Base-by-base conservation (phyloP, 345 rosid species). In the Cardiospermum halicacabum region DNA sequence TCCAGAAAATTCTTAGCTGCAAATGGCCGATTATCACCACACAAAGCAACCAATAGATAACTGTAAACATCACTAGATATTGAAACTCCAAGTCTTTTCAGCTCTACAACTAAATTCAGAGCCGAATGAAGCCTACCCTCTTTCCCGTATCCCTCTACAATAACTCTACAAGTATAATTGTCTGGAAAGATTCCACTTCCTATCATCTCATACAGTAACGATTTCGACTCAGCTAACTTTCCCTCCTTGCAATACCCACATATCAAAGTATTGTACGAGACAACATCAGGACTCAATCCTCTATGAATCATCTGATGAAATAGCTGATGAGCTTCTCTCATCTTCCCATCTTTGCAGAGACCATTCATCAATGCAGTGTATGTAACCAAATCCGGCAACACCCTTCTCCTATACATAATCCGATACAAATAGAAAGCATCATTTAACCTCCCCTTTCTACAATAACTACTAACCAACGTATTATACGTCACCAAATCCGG, bases 401-500 rank as follows among this genome's bases (percentile, higher is more conserved):
- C 84, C 68, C 72, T 62, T 66, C 97, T 80, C 48, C 79, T 56
- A 40, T 82, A 79, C 98, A 93, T 90, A 32, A 93, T 90, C 70
- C 75, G 75, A 43, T 88, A 90, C 69, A 93, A 67, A 70, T 86
- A 79, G 79, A 89, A 90, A 15, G 97, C 97, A 55, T 90, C 90
- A 63, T 70, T 73, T 77, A 93, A 69, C 70, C 78, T 86, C 55
- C 91, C 84, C 68, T 78, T 81, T 59, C 79, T 67, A 72, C 96
- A 93, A 62, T 86, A 93, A 77, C 90, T 82, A 79, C 78, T 70
- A 36, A 93, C 83, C 73, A 93, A 58, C 0, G 96, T 90, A 53
- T 93, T 93, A 62, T 90, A 93, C 4, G 98, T 88, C 39, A 93
- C 97, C 60, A 88, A 69, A 76, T 93, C 97, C 0, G 91, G 96